Base-by-base conservation (phyloP, 2,329 filamentous ascomycete genomes). In the Pseudogymnoascus verrucosus region DNA sequence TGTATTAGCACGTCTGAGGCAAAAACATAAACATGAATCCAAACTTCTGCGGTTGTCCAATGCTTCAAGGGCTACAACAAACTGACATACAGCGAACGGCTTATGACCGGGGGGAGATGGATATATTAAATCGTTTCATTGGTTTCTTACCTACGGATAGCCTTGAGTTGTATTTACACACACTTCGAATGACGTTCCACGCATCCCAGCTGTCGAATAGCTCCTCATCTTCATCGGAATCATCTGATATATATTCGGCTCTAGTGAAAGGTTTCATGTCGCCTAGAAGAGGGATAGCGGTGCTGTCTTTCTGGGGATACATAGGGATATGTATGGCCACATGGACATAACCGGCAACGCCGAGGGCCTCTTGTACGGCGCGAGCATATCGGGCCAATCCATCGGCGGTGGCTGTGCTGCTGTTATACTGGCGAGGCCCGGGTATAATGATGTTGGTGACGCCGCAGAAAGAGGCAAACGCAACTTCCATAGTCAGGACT, bases 401-500 rank as follows among this genome's bases (percentile, higher is more conserved):
- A 80, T 72, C 79, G 77, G 68, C 79, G 79, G 12, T 77, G 75
- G 65, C 79, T 73, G 63, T 68, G 44, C 80, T 81, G 64, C 82
- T 81, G 64, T 84, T 80, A 67, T 88, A 84, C 12, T 85, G 77
- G 67, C 84, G 83, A 2, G 95, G 95, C 0, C 92, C 92, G 1
- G 89, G 87, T 31, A 99, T 80, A 61, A 98, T 79, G 64, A 98
- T 82, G 75, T 89, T 96, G 63, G 87, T 86, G 59, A 95, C 84
- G 37, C 96, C 96, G 72, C 92, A 97, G 77, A 98, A 99, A 67
- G 91, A 93, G 67, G 96, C 95, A 77, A 97, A 99, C 60, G 91
- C 90, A 59, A 98, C 84, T 74, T 99, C 95, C 40, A 96, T 82
- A 73, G 92, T 92, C 67, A 99, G 80, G 5, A 96, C 89, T 76